A percentile compares a stretch with the other conserved stretches of the same genome.
phyloP scores from a whole-genome alignment of 768 basidiomycete species.

The Podaxis sp. region DNA sequence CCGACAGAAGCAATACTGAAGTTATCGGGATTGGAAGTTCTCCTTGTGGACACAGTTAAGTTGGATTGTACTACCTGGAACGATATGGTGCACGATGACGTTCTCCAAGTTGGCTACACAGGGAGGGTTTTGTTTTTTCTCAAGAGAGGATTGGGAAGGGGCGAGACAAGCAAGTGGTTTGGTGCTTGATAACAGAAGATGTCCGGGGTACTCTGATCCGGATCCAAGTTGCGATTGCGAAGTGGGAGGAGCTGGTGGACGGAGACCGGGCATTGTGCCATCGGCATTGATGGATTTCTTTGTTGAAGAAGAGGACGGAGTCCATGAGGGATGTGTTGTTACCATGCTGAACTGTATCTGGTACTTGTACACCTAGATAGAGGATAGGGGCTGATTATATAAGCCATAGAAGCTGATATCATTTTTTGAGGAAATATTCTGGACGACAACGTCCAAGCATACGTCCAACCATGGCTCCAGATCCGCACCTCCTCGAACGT shows the following conservation, averaged over 20 bases:
- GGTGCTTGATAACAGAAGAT: not conserved
- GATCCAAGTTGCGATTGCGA: not conserved
- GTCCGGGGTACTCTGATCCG: not conserved
- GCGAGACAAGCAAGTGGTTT: not conserved
- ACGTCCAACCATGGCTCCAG: conserved; percentile 7
- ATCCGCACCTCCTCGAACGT: conserved; percentile 36
- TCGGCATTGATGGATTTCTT: not conserved
- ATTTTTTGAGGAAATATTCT: conserved; percentile 4
- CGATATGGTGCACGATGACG: not conserved
- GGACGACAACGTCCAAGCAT: not conserved
- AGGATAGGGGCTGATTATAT: not conserved
- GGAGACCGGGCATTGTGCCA: not conserved
- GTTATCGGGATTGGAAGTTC: not conserved
- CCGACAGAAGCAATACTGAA: not conserved
- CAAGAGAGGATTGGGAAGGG: not conserved
- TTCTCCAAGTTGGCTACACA: not conserved
- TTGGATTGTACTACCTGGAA: not conserved
- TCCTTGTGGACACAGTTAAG: not conserved
- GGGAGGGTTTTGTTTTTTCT: not conserved
- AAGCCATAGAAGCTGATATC: not conserved
- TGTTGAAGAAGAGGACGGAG: not conserved
- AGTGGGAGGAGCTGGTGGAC: not conserved
- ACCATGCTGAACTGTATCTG: not conserved
- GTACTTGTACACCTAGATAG: not conserved
- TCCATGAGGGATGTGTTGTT: not conserved